Evolutionary conservation across 495 filamentous ascomycete species (phyloP).

Genomic region (Neurospora sp.): DNA sequence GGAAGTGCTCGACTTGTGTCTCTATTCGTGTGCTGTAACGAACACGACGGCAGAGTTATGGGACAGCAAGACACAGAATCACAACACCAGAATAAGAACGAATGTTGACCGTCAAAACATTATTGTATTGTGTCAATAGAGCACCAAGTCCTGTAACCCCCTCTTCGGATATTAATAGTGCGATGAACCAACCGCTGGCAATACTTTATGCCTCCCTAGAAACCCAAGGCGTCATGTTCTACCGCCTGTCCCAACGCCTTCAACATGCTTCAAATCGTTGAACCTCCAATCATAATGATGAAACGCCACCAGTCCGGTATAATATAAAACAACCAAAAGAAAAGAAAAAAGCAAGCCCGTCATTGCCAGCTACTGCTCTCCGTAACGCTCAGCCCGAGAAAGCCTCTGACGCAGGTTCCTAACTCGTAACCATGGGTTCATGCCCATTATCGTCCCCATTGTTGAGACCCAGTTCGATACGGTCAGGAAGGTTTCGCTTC

Average conservation of each 20-base stretch:
- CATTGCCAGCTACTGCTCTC: background rate
- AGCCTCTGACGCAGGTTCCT: background rate
- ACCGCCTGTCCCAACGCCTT: background rate
- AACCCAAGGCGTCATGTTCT: background rate
- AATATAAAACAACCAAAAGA: background rate
- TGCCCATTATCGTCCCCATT: conserved; percentile 36
- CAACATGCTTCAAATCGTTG: background rate
- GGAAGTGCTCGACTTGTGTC: no score
- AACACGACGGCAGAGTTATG: no score
- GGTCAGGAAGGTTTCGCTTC: conserved; percentile 64
- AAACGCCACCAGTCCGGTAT: background rate
- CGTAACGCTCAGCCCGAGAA: background rate
- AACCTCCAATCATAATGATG: background rate
- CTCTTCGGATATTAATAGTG: background rate
- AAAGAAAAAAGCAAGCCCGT: background rate
- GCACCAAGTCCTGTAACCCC: background rate
- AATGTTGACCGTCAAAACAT: background rate
- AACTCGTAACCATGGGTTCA: conserved; percentile 50
- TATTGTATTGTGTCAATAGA: background rate
- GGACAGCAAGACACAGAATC: no score
- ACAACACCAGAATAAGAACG: background rate
- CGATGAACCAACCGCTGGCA: background rate
- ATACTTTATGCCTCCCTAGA: background rate
- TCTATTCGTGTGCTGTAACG: no score
- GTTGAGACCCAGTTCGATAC: conserved; percentile 62